Conservation (phyloP, 129 eudicot species). For the Logfia minima region DNA sequence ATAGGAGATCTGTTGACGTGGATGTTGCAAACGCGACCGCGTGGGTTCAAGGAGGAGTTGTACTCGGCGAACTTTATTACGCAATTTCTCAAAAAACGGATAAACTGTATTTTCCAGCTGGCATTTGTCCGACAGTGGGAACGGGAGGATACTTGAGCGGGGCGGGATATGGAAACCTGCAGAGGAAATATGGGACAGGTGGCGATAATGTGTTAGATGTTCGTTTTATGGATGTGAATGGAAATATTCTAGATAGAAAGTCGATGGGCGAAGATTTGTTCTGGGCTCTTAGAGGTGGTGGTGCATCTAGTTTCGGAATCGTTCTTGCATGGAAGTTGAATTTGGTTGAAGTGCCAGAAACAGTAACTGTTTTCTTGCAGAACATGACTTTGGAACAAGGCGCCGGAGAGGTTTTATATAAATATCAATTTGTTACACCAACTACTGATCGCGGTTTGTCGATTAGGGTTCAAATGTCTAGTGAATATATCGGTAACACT, state of each 20-base stretch:
- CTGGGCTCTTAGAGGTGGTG: background rate
- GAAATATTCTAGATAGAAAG: background rate
- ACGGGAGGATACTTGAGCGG: background rate
- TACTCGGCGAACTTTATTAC: background rate
- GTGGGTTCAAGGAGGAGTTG: background rate
- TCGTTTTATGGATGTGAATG: background rate
- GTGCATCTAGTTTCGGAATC: background rate
- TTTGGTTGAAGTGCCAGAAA: background rate
- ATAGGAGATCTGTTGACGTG: background rate
- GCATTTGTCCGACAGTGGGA: background rate
- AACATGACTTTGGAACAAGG: background rate
- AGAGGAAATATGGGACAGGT: background rate
- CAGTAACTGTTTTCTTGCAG: background rate
- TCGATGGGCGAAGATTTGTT: conserved; percentile 6
- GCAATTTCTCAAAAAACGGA: background rate
- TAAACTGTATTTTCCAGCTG: background rate
- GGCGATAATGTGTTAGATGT: background rate
- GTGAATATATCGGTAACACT: background rate
- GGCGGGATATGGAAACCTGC: background rate
- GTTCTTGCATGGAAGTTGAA: background rate
- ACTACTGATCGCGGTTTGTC: background rate
- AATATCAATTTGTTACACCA: background rate
- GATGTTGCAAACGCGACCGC: background rate
- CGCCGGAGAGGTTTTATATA: background rate
- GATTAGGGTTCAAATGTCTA: background rate